Evolutionary conservation across 2,329 filamentous ascomycete species (phyloP), one percentile per base, ranked within the genome.

Genomic region (Xylaria polymorpha): DNA sequence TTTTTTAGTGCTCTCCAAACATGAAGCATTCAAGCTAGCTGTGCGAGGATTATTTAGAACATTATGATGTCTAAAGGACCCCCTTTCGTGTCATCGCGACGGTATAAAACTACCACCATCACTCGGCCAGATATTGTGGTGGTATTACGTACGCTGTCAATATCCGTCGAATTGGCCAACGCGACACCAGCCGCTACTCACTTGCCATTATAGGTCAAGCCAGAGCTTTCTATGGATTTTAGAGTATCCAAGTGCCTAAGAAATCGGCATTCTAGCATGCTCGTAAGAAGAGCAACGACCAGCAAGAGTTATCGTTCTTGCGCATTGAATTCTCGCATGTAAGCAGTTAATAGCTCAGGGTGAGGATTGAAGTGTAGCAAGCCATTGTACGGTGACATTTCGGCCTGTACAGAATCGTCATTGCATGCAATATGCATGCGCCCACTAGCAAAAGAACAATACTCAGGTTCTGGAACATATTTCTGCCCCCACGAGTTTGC

Each of bases 341-440:
- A 29, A 37, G 39, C 46, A 57, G 39, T 48, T 25, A 41, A 29
- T 37, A 41, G n/a, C 37, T 59, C 25, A 41, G 39, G 55, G n/a
- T 41, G 50, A n/a, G 59, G 46, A 57, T 64, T 43, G 14, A 41
- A n/a, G 25, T 43, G 44, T 55, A 68, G 63, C 20, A 67, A 48
- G 18, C 39, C 39, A 39, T 29, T 41, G 51, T 73, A 67, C 72
- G 75, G 56, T 71, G 51, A 58, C 66, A 76, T 72, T 71, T 76
- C 74, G 74, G 74, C 58, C 70, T 60, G 62, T 69, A 77, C 69
- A 74, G 64, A 73, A 39, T 60, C 58, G 48, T 63, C 67, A 73
- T 62, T 14, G 32, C 44, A 68, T 71, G 71, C 69, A 68, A 63
- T 71, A 67, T 76, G 68, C 69, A 69, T 66, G 63, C 59, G 69